Conservation (phyloP, 768 basidiomycete species). For the Hericium alpestre region DNA sequence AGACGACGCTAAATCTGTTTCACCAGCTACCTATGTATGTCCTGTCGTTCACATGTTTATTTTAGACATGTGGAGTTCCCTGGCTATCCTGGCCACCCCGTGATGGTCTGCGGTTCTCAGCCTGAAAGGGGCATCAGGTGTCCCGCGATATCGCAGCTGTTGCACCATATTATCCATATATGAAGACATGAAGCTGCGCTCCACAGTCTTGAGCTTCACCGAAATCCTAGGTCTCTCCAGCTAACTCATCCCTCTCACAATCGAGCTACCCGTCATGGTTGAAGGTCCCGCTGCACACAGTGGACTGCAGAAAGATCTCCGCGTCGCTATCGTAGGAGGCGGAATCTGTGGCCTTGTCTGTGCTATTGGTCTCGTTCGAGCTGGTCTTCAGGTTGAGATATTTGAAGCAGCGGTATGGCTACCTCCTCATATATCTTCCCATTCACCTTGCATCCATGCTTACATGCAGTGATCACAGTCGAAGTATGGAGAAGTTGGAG, state of each 20-base stretch:
- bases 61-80: too few species aligned
- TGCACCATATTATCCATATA: too few species aligned
- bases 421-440: not conserved
- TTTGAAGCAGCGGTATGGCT: slow-evolving; percentile 37
- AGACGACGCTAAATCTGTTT: too few species aligned
- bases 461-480: not conserved
- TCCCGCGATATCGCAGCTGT: too few species aligned
- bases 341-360: slow-evolving; percentile 41
- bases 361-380: slow-evolving; percentile 29
- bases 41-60: too few species aligned
- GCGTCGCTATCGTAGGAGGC: slow-evolving; percentile 40
- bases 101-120: too few species aligned
- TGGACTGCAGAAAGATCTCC: slow-evolving; percentile 16
- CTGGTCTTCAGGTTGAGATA: slow-evolving; percentile 32
- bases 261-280: not conserved
- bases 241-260: not conserved
- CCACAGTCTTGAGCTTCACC: not conserved
- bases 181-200: too few species aligned
- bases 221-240: not conserved
- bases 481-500: not conserved
- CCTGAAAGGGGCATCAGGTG: too few species aligned
- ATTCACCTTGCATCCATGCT: not conserved
- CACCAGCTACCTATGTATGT: too few species aligned
- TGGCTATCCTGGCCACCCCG: too few species aligned
- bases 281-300: slow-evolving; percentile 11